Conservation (phyloP, 2,329 filamentous ascomycete species). For the Aspergillus novofumigatus region DNA sequence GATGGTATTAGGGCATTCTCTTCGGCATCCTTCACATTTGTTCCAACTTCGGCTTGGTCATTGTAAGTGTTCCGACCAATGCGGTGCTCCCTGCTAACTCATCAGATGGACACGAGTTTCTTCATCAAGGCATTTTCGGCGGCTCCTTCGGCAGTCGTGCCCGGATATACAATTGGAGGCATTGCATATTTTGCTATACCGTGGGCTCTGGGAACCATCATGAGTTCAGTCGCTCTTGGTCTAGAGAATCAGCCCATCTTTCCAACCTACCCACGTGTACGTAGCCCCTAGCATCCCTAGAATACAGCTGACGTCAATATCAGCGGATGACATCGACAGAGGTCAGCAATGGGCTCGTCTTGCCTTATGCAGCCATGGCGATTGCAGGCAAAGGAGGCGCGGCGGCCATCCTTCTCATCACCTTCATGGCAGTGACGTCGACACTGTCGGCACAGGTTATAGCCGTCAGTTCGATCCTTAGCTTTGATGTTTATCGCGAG, state of each 20-base stretch:
- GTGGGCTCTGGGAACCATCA: constrained; percentile 51
- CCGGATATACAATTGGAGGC: constrained; percentile 50
- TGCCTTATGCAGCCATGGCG: constrained; percentile 37
- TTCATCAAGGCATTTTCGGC: constrained; percentile 53
- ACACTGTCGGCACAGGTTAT: constrained; percentile 52
- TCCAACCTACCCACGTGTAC: constrained; percentile 50
- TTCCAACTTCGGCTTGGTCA: constrained; percentile 51
- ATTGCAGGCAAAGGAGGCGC: constrained; percentile 39
- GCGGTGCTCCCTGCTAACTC: background rate
- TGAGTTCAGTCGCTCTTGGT: constrained; percentile 47
- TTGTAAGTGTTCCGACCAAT: constrained; percentile 28
- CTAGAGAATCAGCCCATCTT: constrained; percentile 48
- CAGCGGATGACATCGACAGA: constrained; percentile 36
- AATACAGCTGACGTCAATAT: background rate
- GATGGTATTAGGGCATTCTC: constrained; percentile 39
- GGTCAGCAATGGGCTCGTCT: constrained; percentile 34
- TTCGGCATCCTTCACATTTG: constrained; percentile 49
- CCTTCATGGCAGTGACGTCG: constrained; percentile 43
- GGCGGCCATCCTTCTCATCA: constrained; percentile 34
- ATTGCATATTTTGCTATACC: constrained; percentile 54
- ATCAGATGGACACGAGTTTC: constrained; percentile 50
- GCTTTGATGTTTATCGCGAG: constrained; percentile 51
- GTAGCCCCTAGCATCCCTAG: background rate
- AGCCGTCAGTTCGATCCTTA: constrained; percentile 51
- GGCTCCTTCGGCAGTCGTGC: constrained; percentile 45